phyloP scores from a whole-genome alignment of 352 stramenopile genomes.

The Globisporangium yorkense region DNA sequence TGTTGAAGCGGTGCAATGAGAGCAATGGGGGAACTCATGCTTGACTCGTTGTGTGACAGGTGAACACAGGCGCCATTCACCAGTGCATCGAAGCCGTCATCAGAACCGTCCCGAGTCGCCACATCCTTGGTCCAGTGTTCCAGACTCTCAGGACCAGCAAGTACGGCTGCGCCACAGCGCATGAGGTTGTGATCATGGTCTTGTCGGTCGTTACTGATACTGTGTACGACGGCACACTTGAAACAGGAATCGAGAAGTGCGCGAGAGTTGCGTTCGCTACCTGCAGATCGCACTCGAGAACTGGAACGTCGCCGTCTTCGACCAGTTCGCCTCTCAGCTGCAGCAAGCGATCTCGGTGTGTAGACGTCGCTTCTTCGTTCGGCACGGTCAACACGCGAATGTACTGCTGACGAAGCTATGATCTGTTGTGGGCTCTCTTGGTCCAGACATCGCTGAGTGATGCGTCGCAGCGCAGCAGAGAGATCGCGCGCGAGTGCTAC shows the following conservation, averaged over 20 bases:
- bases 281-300: constrained; percentile 29
- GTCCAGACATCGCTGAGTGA: constrained; percentile 39
- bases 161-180: constrained; percentile 15
- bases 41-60: constrained; percentile 2
- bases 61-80: constrained; percentile 45
- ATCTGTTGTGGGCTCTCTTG: background rate
- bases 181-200: background rate
- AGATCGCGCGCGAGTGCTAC: constrained; percentile 53
- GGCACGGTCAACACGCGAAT: background rate
- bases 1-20: background rate
- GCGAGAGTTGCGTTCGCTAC: constrained; percentile 60
- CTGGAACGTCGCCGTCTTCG: constrained; percentile 33
- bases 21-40: background rate
- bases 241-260: constrained; percentile 47
- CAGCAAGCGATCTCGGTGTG: constrained; percentile 33
- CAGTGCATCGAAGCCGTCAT: constrained; percentile 52
- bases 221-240: background rate
- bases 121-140: constrained; percentile 43
- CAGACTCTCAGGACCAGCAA: constrained; percentile 41
- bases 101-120: constrained; percentile 30
- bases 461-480: constrained; percentile 47
- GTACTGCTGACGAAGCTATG: background rate
- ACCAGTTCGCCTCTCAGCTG: constrained; percentile 35
- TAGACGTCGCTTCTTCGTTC: background rate
- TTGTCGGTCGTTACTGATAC: background rate